Evolutionary conservation across 148 eudicot species (phyloP), one percentile per base, ranked within the genome.

Genomic region (Talinum fruticosum): DNA sequence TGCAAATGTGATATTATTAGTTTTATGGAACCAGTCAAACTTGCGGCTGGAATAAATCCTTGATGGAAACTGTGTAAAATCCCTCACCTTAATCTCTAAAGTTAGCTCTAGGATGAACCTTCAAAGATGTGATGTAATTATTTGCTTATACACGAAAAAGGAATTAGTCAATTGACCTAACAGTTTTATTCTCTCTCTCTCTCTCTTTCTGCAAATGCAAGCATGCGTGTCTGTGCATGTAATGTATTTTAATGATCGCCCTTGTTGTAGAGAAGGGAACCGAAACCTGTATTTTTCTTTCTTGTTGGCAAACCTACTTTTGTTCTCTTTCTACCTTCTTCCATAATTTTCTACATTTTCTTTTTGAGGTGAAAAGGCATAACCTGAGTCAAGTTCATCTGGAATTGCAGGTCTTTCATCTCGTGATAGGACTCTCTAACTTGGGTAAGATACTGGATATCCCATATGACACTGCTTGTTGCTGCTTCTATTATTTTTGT

Each of bases 401-500:
- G 65, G 73, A 75, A 78, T 77, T 85, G 85, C 90, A 93, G 97
- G 97, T 93, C 73, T 91, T 93, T 84, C 97, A 93, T 82, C 79
- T 91, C 66, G 73, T 93, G 86, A 91, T 93, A 79, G 97, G 97
- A 68, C 87, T 88, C 74, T 88, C 90, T 62, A 93, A 91, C 83
- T 41, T 85, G 71, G 97, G 97, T 93, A 87, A 87, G 90, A 54
- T 79, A 59, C 73, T 69, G 38, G 45, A 74, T 66, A 47, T 12
- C 54, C 72, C 41, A 8, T 37, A 26, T 32, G 54, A 51, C 16
- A 34, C 73, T 74, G 3, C 34, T 76, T 76, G 29, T 76, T 49
- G 45, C 23, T 62, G 66, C 24, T 45, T 33, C 73, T 53, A 23
- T 5, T 41, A 28, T n/a, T n/a, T n/a, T n/a, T n/a, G n/a, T n/a